Base-by-base conservation (phyloP, 805 yeast species). In the Allodekkera sacchari region DNA sequence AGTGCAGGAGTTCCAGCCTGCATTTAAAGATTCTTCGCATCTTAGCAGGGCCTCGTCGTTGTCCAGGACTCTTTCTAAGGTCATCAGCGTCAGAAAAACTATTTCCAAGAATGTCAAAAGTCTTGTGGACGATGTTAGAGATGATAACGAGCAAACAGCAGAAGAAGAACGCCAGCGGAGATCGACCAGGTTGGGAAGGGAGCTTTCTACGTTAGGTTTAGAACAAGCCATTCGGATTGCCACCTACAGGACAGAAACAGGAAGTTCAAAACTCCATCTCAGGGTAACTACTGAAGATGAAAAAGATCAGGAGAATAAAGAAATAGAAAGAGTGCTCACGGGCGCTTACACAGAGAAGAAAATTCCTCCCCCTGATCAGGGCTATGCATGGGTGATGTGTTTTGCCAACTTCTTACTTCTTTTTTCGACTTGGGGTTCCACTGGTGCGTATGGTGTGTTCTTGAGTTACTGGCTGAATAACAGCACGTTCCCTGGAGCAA, bases 381-480 rank as follows among this genome's bases (percentile, higher is more conserved):
- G 53, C 57, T 73, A 74, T 41, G 77, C 75, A 4, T 76, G 82
- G 83, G 68, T 73, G 1, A 36, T 47, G 19, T 34, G 44, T 9
- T 59, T 69, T 8, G 63, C 65, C n/a, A 39, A 63, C 15, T 67
- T 71, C 26, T 60, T 66, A 2, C 56, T 64, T 13, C 35, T 69
- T n/a, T 50, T 74, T 38, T 53, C 68, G 15, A 68, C 83, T 0
- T 79, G 84, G 84, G 88, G 88, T 4, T 65, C 74, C 44, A 77
- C 74, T 38, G 56, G 67, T 7, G 72, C 74, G 10, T 79, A 68
- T 48, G 83, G 82, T 31, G 71, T 78, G 3, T 75, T 71, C 40
- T 53, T 79, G 22, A 60, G 75, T 1, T 65, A 60, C 41, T 79
- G 74, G 50, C 37, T 76, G 16, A 63, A 66, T 21, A 47, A 66